phyloP scores from a whole-genome alignment of 768 basidiomycete genomes.

The Trametopsis cervina region DNA sequence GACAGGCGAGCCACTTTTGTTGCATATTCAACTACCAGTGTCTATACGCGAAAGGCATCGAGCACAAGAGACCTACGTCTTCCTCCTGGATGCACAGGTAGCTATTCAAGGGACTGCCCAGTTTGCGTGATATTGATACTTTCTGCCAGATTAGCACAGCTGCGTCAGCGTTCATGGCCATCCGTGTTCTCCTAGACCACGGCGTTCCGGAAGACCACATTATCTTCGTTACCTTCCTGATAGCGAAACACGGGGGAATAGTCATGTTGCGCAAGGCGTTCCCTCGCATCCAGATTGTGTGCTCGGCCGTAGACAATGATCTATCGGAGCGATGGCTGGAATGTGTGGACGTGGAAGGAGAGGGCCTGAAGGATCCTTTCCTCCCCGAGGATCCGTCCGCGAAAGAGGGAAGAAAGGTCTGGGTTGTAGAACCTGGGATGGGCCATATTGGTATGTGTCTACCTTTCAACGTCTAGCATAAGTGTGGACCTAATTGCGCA shows the following conservation, averaged over 20 bases:
- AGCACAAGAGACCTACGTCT: conserved; percentile 71
- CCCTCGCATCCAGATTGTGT: conserved; percentile 77
- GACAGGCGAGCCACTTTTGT: conserved; percentile 82
- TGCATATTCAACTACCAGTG: conserved; percentile 74
- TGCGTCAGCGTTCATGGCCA: conserved; percentile 91
- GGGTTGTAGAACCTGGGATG: conserved; percentile 85
- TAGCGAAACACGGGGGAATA: conserved; percentile 77
- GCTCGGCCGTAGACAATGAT: conserved; percentile 74
- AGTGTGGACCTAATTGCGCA: no score
- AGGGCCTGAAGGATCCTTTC: conserved; percentile 5
- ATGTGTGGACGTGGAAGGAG: conserved; percentile 40
- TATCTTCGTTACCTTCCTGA: conserved; percentile 85
- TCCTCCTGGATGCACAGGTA: conserved; percentile 87
- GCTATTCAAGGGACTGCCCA: not conserved
- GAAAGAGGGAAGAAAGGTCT: conserved; percentile 53
- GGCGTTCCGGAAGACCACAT: conserved; percentile 80
- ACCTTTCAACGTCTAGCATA: no score
- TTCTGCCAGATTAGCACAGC: conserved; percentile 77
- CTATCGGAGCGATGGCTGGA: conserved; percentile 72
- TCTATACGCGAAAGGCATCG: conserved; percentile 58
- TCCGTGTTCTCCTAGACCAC: conserved; percentile 89
- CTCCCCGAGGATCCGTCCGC: conserved; percentile 2
- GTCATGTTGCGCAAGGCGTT: conserved; percentile 76
- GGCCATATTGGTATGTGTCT: conserved; percentile 71
- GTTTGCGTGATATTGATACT: not conserved